Evolutionary conservation across 2,329 filamentous ascomycete species (phyloP).

Genomic region (Cryphonectria japonica): DNA sequence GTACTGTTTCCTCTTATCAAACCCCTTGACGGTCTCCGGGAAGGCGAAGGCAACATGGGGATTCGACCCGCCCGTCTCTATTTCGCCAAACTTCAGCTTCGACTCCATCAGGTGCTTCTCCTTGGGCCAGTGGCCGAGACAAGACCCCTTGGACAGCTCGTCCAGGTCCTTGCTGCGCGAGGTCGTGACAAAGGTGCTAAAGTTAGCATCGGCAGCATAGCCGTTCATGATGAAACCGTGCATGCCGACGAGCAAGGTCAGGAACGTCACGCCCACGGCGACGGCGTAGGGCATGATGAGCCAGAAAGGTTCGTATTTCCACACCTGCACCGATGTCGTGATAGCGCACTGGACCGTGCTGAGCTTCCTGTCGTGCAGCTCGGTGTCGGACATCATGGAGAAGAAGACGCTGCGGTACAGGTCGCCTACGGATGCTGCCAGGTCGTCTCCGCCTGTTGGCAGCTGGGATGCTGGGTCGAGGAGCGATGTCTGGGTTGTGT

Average conservation of each 20-base stretch:
- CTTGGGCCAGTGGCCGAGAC: slow-evolving; percentile 28
- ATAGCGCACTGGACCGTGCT: slow-evolving; percentile 12
- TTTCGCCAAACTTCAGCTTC: slow-evolving; percentile 27
- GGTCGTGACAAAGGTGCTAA: slow-evolving; percentile 26
- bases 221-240: slow-evolving; percentile 27
- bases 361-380: slow-evolving; percentile 22
- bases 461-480: slow-evolving; percentile 18
- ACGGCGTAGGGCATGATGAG: slow-evolving; percentile 28
- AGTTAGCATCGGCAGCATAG: slow-evolving; percentile 23
- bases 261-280: slow-evolving; percentile 25
- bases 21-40: slow-evolving; percentile 16
- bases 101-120: slow-evolving; percentile 21
- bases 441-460: slow-evolving; percentile 16
- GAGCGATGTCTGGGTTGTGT: slow-evolving; percentile 21
- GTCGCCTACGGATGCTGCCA: slow-evolving; percentile 16
- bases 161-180: slow-evolving; percentile 28
- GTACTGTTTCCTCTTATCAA: slow-evolving; percentile 21
- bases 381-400: slow-evolving; percentile 25
- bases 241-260: slow-evolving; percentile 22
- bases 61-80: slow-evolving; percentile 12
- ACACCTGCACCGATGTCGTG: slow-evolving; percentile 23
- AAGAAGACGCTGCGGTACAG: slow-evolving; percentile 27
- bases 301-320: slow-evolving; percentile 29
- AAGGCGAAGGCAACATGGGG: slow-evolving; percentile 23
- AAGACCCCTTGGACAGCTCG: slow-evolving; percentile 17